These are phyloP conservation scores for Ascoidea asiatica DNA, from an alignment of 805 yeast genomes.

Conservation along the genomic window DNA sequence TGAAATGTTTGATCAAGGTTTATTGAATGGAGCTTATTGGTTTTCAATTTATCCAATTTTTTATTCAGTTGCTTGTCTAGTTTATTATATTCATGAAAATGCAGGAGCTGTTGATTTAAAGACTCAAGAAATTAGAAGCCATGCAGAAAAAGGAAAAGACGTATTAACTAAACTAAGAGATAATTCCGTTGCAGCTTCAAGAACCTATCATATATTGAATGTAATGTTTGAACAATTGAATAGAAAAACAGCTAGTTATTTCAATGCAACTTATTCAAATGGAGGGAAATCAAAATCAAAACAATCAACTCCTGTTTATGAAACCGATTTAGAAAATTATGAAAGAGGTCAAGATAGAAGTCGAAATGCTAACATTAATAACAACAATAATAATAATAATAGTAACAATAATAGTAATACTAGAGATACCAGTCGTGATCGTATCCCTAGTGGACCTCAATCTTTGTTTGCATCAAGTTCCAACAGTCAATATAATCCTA, in stretches of 20 bases:
- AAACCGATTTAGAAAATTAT: neutral
- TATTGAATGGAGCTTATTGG: slow-evolving; percentile 82
- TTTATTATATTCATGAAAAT: slow-evolving; percentile 58
- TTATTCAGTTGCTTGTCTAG: slow-evolving; percentile 77
- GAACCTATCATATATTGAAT: slow-evolving; percentile 71
- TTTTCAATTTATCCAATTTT: slow-evolving; percentile 81
- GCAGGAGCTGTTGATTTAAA: slow-evolving; percentile 15
- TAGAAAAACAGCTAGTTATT: slow-evolving; percentile 43
- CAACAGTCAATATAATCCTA: neutral
- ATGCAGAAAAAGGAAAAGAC: slow-evolving; percentile 72
- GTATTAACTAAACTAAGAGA: slow-evolving; percentile 61
- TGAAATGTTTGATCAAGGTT: slow-evolving; percentile 59
- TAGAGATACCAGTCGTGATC: slow-evolving; percentile 4
- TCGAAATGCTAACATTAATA: neutral
- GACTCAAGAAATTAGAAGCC: slow-evolving; percentile 33
- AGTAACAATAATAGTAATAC: neutral
- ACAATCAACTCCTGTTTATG: too few relatives aligned
- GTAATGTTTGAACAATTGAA: slow-evolving; percentile 71
- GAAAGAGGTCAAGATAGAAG: too few relatives aligned
- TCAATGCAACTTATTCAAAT: slow-evolving; percentile 14
- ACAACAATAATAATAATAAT: neutral
- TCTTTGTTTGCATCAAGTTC: too few relatives aligned
- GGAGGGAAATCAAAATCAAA: too few relatives aligned
- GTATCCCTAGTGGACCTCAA: slow-evolving; percentile 2
- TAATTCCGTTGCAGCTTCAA: slow-evolving; percentile 61